Evolutionary conservation across 2,329 filamentous ascomycete species (phyloP).

Genomic region (Colletotrichum endophyticum): DNA sequence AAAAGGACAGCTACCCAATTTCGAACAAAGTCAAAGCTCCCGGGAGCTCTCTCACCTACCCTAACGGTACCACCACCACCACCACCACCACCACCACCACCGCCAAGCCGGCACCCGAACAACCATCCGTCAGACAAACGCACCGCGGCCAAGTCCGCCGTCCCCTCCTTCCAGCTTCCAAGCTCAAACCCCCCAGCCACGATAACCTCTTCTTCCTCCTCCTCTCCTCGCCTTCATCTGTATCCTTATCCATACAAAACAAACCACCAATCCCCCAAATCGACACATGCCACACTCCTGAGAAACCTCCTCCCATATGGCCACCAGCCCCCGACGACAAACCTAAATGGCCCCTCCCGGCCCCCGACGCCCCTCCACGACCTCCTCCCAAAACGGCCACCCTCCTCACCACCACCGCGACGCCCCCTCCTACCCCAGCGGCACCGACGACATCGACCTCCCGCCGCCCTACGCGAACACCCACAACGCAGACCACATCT

Average conservation of each 20-base stretch:
- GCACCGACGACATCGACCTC: neutral
- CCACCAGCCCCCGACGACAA: neutral
- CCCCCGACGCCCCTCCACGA: constrained; percentile 1
- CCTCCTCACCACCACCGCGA: neutral
- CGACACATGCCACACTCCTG: neutral
- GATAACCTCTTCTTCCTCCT: neutral
- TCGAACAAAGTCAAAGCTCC: neutral
- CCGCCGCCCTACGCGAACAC: neutral
- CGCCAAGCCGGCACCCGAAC: neutral
- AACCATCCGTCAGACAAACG: neutral
- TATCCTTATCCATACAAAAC: neutral
- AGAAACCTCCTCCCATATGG: constrained; percentile 3
- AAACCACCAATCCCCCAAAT: neutral
- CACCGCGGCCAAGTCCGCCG: neutral
- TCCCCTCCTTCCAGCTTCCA: neutral
- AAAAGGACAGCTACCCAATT: neutral
- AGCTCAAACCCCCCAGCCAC: neutral
- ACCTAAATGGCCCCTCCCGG: neutral
- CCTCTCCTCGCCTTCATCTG: neutral
- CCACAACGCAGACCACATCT: constrained; percentile 11
- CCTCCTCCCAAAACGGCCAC: neutral
- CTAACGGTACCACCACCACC: neutral
- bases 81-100: neutral
- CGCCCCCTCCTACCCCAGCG: neutral
- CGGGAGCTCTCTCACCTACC: neutral